Conservation (phyloP, 192 early-diverging fungal species). For the Geranomyces variabilis region DNA sequence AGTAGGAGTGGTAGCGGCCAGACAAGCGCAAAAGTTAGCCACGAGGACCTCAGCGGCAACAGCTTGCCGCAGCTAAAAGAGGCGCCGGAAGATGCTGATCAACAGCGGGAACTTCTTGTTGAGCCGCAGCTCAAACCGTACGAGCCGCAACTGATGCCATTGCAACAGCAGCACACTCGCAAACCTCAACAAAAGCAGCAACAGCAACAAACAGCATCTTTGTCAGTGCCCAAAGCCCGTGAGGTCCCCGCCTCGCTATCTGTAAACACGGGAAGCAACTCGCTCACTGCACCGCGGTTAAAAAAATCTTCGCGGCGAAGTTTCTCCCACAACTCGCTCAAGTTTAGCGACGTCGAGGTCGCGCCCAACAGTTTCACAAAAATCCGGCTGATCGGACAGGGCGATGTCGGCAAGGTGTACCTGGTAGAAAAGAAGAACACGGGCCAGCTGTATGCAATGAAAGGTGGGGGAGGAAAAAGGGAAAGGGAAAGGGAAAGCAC, state of each 20-base stretch:
- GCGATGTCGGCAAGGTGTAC: constrained; percentile 97
- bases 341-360: constrained; percentile 79
- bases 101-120: too few species aligned
- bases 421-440: constrained; percentile 79
- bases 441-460: constrained; percentile 92
- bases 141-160: too few species aligned
- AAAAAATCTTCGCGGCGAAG: constrained; percentile 15
- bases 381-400: constrained; percentile 90
- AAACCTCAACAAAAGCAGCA: background rate
- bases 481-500: background rate
- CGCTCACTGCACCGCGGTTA: background rate
- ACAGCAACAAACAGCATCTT: background rate
- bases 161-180: too few species aligned
- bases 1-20: background rate
- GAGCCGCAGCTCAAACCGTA: background rate
- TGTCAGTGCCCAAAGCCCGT: background rate
- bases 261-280: background rate
- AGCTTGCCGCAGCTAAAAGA: too few species aligned
- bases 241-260: background rate
- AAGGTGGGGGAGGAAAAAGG: constrained; percentile 56
- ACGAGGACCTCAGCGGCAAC: background rate
- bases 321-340: constrained; percentile 77
- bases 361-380: constrained; percentile 86
- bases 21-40: constrained; percentile 6
- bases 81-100: too few species aligned